Evolutionary conservation across 148 eudicot species (phyloP), one percentile per base, ranked within the genome.

Genomic region (Cornus suecica): DNA sequence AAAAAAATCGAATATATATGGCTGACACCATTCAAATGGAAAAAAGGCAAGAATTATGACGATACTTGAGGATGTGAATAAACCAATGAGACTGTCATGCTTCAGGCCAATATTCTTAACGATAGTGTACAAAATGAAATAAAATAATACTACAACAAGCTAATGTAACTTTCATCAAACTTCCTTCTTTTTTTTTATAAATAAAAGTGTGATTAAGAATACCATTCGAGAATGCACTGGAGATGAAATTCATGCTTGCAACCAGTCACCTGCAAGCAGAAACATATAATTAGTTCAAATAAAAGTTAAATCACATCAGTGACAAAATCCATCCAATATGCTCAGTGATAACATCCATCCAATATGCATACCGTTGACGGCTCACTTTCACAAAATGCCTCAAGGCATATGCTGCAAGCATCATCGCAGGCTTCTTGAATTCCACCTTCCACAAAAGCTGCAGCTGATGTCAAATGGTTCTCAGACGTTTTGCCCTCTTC

Each of bases 211-310:
- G 28, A 68, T n/a, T 68, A 60, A 20, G 29, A 58, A 81, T 86
- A 95, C 99, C 99, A 95, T 88, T 95, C 99, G 70, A 95, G 94
- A 84, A 95, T 90, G 84, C 99, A 95, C 77, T 95, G 99, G 45
- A 95, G 99, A 85, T 95, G 99, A 85, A 91, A 95, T 80, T 93
- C 97, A 5, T 95, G 99, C 84, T 93, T 95, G 87, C 99, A 95
- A 65, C 80, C 82, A 48, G 99, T 95, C 78, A 91, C 88, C 99
- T 92, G 86, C 78, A 82, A 76, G 30, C 26, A 68, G 63, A 73
- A 70, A 79, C 11, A 60, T n/a, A 13, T 27, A 77, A 31, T 78
- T 60, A 76, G 71, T 34, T 45, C 3, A 29, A 66, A 4, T 0
- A 61, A 66, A 54, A 23, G 8, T 10, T 56, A 24, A 3, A 28